Conservation (phyloP, 75 land plant genomes). For the Sequoiadendron giganteum region DNA sequence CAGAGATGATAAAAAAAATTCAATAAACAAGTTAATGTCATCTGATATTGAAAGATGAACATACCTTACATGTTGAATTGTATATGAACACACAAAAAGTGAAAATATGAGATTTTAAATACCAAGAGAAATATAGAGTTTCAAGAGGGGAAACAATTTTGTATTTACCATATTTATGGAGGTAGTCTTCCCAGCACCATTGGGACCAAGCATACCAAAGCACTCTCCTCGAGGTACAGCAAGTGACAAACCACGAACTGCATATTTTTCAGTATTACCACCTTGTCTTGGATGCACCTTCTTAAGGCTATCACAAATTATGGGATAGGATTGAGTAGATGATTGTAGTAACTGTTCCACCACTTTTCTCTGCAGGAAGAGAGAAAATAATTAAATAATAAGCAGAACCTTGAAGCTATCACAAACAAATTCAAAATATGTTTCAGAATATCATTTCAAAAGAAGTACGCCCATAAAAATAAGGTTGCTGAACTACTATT, state of each 20-base stretch:
- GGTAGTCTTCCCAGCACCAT: conserved; percentile 98
- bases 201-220: conserved; percentile 98
- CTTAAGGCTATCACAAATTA: conserved; percentile 74
- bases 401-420: background rate
- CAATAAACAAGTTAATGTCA: background rate
- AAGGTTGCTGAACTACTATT: background rate
- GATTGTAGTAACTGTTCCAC: conserved; percentile 65
- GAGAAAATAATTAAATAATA: background rate
- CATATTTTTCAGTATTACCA: conserved; percentile 83
- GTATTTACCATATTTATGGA: conserved; percentile 82
- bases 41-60: background rate
- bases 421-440: background rate
- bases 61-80: background rate
- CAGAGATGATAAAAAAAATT: background rate
- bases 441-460: background rate
- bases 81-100: background rate
- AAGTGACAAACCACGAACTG: conserved; percentile 89
- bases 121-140: background rate
- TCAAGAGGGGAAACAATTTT: background rate
- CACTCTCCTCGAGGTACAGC: conserved; percentile 91
- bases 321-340: conserved; percentile 46
- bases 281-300: conserved; percentile 87
- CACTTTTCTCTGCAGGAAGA: conserved; percentile 56
- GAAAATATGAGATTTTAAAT: background rate
- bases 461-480: background rate